Conservation (phyloP, 2,329 filamentous ascomycete species). For the Phoma herbarum region DNA sequence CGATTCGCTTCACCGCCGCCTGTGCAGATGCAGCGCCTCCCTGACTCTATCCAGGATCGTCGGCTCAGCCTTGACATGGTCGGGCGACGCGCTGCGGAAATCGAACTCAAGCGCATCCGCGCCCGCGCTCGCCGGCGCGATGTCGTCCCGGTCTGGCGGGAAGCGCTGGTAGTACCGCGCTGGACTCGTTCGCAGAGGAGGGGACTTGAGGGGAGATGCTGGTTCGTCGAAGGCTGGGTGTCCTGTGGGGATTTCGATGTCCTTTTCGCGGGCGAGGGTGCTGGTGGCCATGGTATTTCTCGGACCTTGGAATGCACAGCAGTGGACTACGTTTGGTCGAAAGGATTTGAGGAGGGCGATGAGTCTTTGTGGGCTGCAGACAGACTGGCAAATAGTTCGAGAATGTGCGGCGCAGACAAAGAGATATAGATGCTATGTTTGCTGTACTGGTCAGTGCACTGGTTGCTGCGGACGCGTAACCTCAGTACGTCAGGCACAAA, state of each 20-base stretch:
- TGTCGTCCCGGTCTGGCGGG: not conserved
- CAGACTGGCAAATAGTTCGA: no score
- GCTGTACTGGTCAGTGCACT: not conserved
- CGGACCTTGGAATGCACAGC: no score
- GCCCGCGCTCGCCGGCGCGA: not conserved
- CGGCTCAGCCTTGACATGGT: not conserved
- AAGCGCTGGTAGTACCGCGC: constrained; percentile 1
- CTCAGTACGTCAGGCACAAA: no score
- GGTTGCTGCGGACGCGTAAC: not conserved
- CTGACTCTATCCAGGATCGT: constrained; percentile 2
- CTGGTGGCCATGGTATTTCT: not conserved
- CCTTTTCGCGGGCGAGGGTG: not conserved
- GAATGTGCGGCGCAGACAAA: no score
- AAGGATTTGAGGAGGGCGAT: no score
- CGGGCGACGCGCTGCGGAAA: not conserved
- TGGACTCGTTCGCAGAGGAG: not conserved
- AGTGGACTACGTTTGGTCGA: no score
- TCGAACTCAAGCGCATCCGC: not conserved
- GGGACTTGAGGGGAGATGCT: not conserved
- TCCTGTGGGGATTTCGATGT: not conserved
- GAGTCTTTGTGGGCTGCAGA: no score
- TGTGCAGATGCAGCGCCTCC: not conserved
- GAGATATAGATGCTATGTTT: not conserved
- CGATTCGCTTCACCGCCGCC: no score
- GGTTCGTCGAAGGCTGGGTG: not conserved